phyloP scores from a whole-genome alignment of 1,284 basidiomycete genomes.

The Apiotrichum sp. region DNA sequence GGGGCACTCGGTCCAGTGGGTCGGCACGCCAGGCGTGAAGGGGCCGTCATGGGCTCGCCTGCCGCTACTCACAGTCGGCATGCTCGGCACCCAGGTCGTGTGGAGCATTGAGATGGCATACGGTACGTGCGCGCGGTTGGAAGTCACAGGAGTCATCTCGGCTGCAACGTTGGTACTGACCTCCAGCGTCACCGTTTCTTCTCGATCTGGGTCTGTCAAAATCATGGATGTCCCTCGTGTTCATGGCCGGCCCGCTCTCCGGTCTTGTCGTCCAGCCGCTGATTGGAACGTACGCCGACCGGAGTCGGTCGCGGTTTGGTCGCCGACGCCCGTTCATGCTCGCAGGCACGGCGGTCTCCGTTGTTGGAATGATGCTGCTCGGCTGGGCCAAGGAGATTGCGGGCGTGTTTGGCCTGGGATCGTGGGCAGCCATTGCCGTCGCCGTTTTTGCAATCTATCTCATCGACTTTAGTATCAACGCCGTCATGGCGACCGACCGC shows the following conservation, averaged over 20 bases:
- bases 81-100: slow-evolving; percentile 74
- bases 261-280: slow-evolving; percentile 89
- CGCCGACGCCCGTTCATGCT: slow-evolving; percentile 82
- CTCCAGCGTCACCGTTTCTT: slow-evolving; percentile 79
- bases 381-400: slow-evolving; percentile 77
- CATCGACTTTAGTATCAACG: slow-evolving; percentile 90
- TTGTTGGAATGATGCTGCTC: slow-evolving; percentile 69
- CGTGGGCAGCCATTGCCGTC: slow-evolving; percentile 54
- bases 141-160: too few species aligned
- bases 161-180: not conserved
- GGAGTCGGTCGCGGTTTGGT: slow-evolving; percentile 75
- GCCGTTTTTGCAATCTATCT: slow-evolving; percentile 80
- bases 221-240: slow-evolving; percentile 80
- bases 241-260: slow-evolving; percentile 86
- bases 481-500: slow-evolving; percentile 51
- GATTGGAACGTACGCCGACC: slow-evolving; percentile 78
- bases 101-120: slow-evolving; percentile 93
- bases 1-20: slow-evolving; percentile 50
- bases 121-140: slow-evolving; percentile 50
- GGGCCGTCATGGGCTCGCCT: slow-evolving; percentile 61
- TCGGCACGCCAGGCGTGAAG: slow-evolving; percentile 54
- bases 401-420: slow-evolving; percentile 52
- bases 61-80: slow-evolving; percentile 66
- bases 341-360: slow-evolving; percentile 61
- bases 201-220: slow-evolving; percentile 83